Conservation (phyloP, 139 green algal genomes). For the Auxenochlorella protothecoides region DNA sequence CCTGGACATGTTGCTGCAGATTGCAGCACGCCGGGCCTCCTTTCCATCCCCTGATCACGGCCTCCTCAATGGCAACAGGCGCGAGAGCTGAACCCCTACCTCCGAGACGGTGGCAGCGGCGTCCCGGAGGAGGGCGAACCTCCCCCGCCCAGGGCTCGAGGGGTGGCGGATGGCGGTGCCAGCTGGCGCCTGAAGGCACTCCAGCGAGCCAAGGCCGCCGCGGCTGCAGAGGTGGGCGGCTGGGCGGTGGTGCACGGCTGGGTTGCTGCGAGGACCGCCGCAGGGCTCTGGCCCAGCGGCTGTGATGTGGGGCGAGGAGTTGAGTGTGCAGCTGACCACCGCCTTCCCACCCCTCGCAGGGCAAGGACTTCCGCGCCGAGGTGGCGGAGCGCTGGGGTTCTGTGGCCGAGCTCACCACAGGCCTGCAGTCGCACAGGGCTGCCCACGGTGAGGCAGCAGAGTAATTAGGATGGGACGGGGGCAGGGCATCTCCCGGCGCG, state of each 20-base stretch:
- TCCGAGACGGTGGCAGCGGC: slow-evolving; percentile 19
- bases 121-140: slow-evolving; percentile 1
- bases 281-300: neutral
- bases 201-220: slow-evolving; percentile 65
- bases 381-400: slow-evolving; percentile 75
- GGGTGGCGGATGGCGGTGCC: slow-evolving; percentile 74
- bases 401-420: slow-evolving; percentile 39
- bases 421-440: slow-evolving; percentile 27
- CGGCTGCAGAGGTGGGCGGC: slow-evolving; percentile 36
- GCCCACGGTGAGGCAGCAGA: slow-evolving; percentile 29
- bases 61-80: slow-evolving; percentile 1
- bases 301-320: neutral
- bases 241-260: slow-evolving; percentile 9
- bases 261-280: neutral
- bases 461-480: neutral
- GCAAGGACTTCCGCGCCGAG: slow-evolving; percentile 33
- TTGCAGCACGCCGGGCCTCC: neutral
- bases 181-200: slow-evolving; percentile 91
- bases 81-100: slow-evolving; percentile 29
- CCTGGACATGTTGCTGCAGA: neutral
- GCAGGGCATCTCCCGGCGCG: neutral
- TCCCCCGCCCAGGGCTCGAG: neutral
- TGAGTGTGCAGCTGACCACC: neutral
- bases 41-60: neutral
- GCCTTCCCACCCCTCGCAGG: neutral